Base-by-base conservation (phyloP, 352 stramenopile species). In the Globisporangium parvum region DNA sequence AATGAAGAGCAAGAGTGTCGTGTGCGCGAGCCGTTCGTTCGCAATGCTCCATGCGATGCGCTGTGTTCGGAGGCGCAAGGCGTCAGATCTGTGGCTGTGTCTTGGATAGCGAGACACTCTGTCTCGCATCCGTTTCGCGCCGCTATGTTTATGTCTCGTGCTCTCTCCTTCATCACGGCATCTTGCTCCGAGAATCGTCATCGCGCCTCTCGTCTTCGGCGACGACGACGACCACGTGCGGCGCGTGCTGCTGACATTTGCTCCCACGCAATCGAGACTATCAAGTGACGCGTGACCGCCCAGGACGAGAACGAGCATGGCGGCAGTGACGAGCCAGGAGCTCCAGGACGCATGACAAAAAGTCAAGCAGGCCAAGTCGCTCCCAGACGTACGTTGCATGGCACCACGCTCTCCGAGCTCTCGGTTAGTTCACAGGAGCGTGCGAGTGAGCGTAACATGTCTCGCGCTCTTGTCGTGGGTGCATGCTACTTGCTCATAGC, bases 261-360 rank as follows among this genome's bases (percentile, higher is more conserved):
- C 31, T 37, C 12, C 10, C 6, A 10, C 31, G 10, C 31, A 14
- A 1, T 37, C 45, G 15, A 18, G 14, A 35, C 5, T 0, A n/a
- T 35, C 23, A 28, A 37, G 31, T 12, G 46, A 24, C 3, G 18
- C 9, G 41, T 21, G 41, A 46, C 1, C 14, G n/a, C 15, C 26
- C 3, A 2, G 6, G 26, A 31, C 26, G 26, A 6, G 26, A 20
- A 44, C 14, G 11, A 50, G 17, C 14, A 90, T 91, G 77, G 69
- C 76, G 17, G 63, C 70, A 15, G 71, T 88, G 28, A 78, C 80
- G 15, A 80, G 72, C 23, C 66, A 86, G 35, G 80, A 91, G 52
- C 60, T 88, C 20, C 72, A 88, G 51, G 70, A 73, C 50, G 80
- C 80, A 9, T 91, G 77, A 77, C 33, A 88, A 44, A 74, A 85